Percentiles rank a stretch among this genome's conserved stretches.
phyloP scores from a whole-genome alignment of 192 early-diverging fungal genomes.

The Coemansia sp. region DNA sequence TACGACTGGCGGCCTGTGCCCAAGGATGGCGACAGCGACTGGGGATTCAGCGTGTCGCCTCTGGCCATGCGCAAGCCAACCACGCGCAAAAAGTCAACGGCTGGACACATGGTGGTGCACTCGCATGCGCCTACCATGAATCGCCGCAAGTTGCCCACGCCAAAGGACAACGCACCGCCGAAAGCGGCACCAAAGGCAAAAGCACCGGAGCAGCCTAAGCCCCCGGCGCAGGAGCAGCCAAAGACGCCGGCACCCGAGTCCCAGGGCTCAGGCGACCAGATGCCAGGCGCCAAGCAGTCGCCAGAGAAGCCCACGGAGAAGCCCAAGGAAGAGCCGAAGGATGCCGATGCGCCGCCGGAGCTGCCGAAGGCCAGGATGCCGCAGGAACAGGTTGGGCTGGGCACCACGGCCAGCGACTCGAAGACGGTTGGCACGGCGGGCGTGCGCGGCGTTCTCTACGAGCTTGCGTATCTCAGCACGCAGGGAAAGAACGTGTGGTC shows the following conservation, averaged over 20 bases:
- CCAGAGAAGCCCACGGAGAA: background rate
- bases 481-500: conserved; percentile 49
- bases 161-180: conserved; percentile 8
- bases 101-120: conserved; percentile 32
- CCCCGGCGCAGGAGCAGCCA: background rate
- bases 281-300: background rate
- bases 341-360: conserved; percentile 7
- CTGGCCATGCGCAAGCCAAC: conserved; percentile 36
- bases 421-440: conserved; percentile 13
- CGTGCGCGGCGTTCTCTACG: conserved; percentile 43
- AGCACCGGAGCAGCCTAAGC: conserved; percentile 6
- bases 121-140: conserved; percentile 50
- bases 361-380: conserved; percentile 27
- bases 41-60: conserved; percentile 50
- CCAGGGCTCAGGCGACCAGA: background rate
- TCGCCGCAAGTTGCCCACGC: conserved; percentile 30
- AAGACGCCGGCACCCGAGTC: conserved; percentile 16
- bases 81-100: conserved; percentile 28
- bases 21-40: conserved; percentile 22
- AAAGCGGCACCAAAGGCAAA: conserved; percentile 9
- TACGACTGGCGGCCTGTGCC: conserved; percentile 44
- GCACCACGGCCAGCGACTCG: background rate
- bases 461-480: conserved; percentile 54
- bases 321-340: background rate
- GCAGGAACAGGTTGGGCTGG: conserved; percentile 30